phyloP scores from a whole-genome alignment of 768 basidiomycete species.

The Suillus plorans region DNA sequence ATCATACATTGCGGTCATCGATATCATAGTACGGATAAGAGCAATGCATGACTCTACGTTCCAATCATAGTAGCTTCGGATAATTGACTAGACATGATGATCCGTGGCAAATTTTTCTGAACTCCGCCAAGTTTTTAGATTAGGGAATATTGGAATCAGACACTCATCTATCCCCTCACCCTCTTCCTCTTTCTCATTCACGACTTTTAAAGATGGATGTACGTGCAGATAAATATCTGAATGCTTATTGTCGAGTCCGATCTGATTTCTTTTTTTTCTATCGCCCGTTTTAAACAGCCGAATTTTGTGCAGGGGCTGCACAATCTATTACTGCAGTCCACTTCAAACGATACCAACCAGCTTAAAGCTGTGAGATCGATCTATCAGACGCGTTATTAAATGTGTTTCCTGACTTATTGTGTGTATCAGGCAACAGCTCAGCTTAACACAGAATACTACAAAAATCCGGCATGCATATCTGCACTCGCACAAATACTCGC shows the following conservation, averaged over 20 bases:
- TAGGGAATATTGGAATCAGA: constrained; percentile 22
- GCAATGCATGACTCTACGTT: too few species aligned
- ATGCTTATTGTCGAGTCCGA: constrained; percentile 3
- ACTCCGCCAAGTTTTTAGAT: constrained; percentile 62
- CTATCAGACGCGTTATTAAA: constrained; percentile 26
- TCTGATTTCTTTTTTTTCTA: constrained; percentile 8
- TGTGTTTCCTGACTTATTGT: constrained; percentile 11
- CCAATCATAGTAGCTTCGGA: too few species aligned
- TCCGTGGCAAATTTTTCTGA: constrained; percentile 34
- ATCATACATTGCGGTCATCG: neutral
- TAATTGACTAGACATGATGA: constrained; percentile 1
- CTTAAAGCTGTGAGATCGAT: constrained; percentile 77
- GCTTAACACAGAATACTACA: constrained; percentile 92
- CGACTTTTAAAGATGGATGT: constrained; percentile 30
- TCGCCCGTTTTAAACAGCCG: constrained; percentile 40
- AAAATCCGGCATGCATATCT: constrained; percentile 85
- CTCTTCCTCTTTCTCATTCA: constrained; percentile 26
- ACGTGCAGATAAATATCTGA: constrained; percentile 13
- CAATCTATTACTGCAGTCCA: constrained; percentile 80
- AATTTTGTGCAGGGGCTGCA: constrained; percentile 80
- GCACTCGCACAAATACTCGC: constrained; percentile 87
- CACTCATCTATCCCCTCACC: constrained; percentile 29
- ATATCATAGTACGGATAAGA: too few species aligned
- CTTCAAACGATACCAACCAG: constrained; percentile 78
- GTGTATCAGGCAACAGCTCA: constrained; percentile 77